phyloP scores from a whole-genome alignment of 352 stramenopile genomes.

The Phytopythium litorale region DNA sequence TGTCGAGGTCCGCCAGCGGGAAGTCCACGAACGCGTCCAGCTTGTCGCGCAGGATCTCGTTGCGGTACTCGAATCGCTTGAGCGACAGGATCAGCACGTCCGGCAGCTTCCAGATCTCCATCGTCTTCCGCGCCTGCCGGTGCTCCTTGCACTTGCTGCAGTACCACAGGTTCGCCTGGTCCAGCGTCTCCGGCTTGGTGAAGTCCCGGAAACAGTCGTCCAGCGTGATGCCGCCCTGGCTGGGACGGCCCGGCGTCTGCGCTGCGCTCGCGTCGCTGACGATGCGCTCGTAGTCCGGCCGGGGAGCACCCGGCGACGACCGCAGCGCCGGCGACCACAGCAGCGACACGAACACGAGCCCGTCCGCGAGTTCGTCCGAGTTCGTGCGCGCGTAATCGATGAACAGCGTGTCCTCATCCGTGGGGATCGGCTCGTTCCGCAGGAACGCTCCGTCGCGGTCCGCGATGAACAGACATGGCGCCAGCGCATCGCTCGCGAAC shows the following conservation, averaged over 20 bases:
- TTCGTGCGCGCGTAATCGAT: slow-evolving; percentile 43
- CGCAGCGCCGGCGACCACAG: slow-evolving; percentile 49
- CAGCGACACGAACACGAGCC: slow-evolving; percentile 51
- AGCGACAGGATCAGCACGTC: slow-evolving; percentile 84
- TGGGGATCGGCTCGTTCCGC: slow-evolving; percentile 46
- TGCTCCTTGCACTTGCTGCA: slow-evolving; percentile 79
- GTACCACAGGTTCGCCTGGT: slow-evolving; percentile 86
- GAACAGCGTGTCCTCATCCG: slow-evolving; percentile 36
- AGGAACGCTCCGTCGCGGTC: slow-evolving; percentile 54
- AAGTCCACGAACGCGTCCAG: slow-evolving; percentile 86
- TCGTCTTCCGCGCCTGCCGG: slow-evolving; percentile 68
- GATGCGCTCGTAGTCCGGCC: slow-evolving; percentile 51
- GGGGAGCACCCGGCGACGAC: slow-evolving; percentile 27
- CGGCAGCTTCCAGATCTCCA: slow-evolving; percentile 79
- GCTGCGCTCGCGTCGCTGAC: slow-evolving; percentile 50
- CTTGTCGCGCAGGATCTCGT: slow-evolving; percentile 79
- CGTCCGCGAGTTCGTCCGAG: slow-evolving; percentile 30
- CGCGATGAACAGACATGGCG: slow-evolving; percentile 46
- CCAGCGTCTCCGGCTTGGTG: slow-evolving; percentile 73
- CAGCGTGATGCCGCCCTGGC: slow-evolving; percentile 45
- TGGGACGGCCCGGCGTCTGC: slow-evolving; percentile 12
- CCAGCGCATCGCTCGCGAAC: slow-evolving; percentile 39
- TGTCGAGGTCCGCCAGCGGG: slow-evolving; percentile 77
- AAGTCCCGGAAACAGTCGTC: slow-evolving; percentile 87
- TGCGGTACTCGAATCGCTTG: slow-evolving; percentile 89